Percentiles rank a stretch among this genome's conserved stretches.
Conservation (phyloP, 306 rosid species). For the Malus asiatica region DNA sequence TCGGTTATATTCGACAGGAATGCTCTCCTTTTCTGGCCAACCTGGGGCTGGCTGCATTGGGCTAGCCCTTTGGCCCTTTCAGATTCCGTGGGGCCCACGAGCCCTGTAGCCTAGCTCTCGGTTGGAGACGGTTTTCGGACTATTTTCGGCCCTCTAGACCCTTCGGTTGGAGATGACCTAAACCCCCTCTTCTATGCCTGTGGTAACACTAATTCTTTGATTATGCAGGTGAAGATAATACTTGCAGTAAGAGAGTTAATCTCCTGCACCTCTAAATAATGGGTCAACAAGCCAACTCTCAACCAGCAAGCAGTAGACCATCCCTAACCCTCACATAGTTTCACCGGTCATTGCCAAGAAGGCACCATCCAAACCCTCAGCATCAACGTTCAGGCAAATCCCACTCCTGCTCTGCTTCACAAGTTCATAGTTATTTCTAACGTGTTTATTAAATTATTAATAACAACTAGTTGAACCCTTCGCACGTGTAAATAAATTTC, state of each 20-base stretch:
- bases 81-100: too few species aligned
- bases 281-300: slow-evolving; percentile 43
- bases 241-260: slow-evolving; percentile 12
- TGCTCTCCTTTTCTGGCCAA: too few species aligned
- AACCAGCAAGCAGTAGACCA: slow-evolving; percentile 37
- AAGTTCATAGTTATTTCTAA: slow-evolving; percentile 7
- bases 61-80: too few species aligned
- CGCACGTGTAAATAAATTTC: slow-evolving; percentile 26
- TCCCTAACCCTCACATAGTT: slow-evolving; percentile 24
- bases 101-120: too few species aligned
- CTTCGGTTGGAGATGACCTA: too few species aligned
- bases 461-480: slow-evolving; percentile 10
- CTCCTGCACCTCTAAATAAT: slow-evolving; percentile 17
- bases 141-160: too few species aligned
- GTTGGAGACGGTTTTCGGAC: too few species aligned
- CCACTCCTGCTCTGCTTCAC: slow-evolving; percentile 3
- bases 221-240: slow-evolving; percentile 44
- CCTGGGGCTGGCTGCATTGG: too few species aligned
- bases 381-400: slow-evolving; percentile 12
- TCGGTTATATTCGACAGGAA: too few species aligned
- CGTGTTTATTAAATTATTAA: neutral
- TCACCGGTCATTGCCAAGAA: slow-evolving; percentile 39
- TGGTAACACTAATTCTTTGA: neutral
- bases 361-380: slow-evolving; percentile 27
- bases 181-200: neutral